Base-by-base conservation (phyloP, 495 filamentous ascomycete genomes). In the Poronia punctata region DNA sequence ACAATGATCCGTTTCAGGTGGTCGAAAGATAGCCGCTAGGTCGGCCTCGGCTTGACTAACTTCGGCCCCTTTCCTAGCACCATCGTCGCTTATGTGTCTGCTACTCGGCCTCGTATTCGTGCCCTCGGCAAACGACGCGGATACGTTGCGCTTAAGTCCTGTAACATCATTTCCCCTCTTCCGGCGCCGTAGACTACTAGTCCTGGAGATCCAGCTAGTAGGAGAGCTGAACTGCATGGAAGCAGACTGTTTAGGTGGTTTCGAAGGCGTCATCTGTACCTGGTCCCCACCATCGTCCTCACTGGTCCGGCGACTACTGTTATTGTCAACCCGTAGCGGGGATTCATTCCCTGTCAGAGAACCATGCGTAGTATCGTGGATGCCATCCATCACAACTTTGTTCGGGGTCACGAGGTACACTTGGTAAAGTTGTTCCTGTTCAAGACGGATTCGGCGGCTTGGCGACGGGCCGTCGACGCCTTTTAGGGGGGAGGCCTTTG, bases 171-270 rank as follows among this genome's bases (percentile, higher is more conserved):
- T 59, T 31, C 62, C 57, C 34, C 69, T 61, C 51, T 67, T 71
- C 17, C 60, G 59, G 12, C 65, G 62, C 35, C 70, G 59, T 14
- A 72, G 46, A 49, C 71, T 75, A 31, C 71, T 64, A 10, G 62
- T 65, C 49, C 61, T 67, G 8, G 68, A 45, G 35, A 74, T 66
- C 73, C 71, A 75, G 22, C 52, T 67, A 28, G 56, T 56, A 6
- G 69, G 65, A 6, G 71, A 69, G 45, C 60, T 65, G 42, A 75
- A 74, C 44, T 74, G 70, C 65, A 72, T 68, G 25, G 74, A 77
- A 21, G 74, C 57, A 38, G 74, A 72, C 24, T 61, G 62, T 29
- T 65, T 57, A 12, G 70, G 59, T 28, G 50, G 61, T 40, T 62
- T 65, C 11, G 67, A 66, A 4, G 64, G 59, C 7, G 62, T 56